These are phyloP conservation scores for Escovopsis sp. DNA, from an alignment of 2,329 filamentous ascomycete species.

Conservation along the genomic window DNA sequence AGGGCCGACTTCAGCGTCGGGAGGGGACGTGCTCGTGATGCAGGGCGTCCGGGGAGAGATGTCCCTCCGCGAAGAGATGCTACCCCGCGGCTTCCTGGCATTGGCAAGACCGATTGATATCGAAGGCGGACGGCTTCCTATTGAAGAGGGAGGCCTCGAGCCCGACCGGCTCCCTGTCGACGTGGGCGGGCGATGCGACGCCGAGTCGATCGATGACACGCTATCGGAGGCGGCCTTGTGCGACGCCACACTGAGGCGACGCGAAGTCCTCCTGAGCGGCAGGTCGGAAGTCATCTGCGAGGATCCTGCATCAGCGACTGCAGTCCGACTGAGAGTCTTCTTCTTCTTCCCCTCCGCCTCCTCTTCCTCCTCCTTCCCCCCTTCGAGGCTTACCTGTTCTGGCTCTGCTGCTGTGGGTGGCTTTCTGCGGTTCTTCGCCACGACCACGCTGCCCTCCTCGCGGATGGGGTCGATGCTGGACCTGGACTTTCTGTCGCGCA, in stretches of 20 bases:
- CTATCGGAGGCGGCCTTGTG: constrained; percentile 13
- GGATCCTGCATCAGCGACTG: constrained; percentile 3
- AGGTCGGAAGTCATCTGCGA: constrained; percentile 12
- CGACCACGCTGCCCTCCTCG: constrained; percentile 20
- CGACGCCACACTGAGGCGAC: constrained; percentile 37
- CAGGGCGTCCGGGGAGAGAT: constrained; percentile 16
- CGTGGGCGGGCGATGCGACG: constrained; percentile 4
- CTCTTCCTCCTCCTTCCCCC: too few relatives aligned
- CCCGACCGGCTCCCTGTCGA: constrained; percentile 3
- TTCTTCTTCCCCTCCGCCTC: too few relatives aligned
- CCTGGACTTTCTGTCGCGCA: constrained; percentile 55
- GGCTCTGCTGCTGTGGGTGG: constrained; percentile 16
- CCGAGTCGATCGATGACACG: constrained; percentile 1
- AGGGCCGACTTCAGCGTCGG: constrained; percentile 1
- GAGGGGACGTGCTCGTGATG: constrained; percentile 21
- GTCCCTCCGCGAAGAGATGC: constrained; percentile 30
- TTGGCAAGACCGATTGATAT: constrained; percentile 25
- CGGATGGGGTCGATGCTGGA: constrained; percentile 35
- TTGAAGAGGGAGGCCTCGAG: constrained; percentile 13
- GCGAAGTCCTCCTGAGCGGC: constrained; percentile 21
- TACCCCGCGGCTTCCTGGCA: constrained; percentile 46
- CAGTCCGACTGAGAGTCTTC: too few relatives aligned
- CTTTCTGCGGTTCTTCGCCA: constrained; percentile 36
- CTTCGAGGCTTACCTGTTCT: constrained; percentile 14
- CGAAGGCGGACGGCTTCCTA: constrained; percentile 23